Evolutionary conservation across 164 flowering plant species (phyloP).

Genomic region (Vitis amurensis): DNA sequence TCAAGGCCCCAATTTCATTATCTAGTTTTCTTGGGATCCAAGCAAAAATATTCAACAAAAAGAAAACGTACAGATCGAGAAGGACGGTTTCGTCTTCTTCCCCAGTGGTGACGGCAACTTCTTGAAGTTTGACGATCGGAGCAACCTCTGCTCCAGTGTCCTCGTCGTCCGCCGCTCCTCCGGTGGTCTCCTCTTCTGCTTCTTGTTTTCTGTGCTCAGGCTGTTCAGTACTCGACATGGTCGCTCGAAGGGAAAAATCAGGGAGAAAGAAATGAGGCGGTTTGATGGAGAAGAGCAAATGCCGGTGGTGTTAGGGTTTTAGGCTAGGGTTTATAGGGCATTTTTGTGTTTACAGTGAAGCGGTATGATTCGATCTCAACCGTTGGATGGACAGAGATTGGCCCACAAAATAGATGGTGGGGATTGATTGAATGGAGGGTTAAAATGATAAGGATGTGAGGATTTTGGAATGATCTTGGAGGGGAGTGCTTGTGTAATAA

Average conservation of each 20-base stretch:
- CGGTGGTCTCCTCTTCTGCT: background rate
- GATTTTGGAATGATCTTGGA: no score
- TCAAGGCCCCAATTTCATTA: background rate
- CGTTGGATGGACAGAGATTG: no score
- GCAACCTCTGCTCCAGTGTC: constrained; percentile 1
- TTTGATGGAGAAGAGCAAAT: background rate
- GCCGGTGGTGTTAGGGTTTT: background rate
- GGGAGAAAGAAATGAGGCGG: background rate
- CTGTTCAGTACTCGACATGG: background rate
- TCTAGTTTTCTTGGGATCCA: background rate
- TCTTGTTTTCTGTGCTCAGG: background rate
- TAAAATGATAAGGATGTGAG: no score
- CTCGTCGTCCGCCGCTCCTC: background rate
- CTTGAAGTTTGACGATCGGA: background rate
- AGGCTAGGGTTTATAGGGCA: background rate
- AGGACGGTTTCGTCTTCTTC: background rate
- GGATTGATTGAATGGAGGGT: no score
- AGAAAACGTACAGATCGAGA: background rate
- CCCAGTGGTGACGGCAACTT: background rate
- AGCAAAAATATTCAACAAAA: background rate
- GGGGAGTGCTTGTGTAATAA: no score
- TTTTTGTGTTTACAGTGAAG: background rate
- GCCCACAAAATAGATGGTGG: no score
- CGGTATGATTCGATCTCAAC: background rate
- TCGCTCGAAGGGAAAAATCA: background rate